phyloP scores from a whole-genome alignment of 129 eudicot genomes.

The Arctium lappa region DNA sequence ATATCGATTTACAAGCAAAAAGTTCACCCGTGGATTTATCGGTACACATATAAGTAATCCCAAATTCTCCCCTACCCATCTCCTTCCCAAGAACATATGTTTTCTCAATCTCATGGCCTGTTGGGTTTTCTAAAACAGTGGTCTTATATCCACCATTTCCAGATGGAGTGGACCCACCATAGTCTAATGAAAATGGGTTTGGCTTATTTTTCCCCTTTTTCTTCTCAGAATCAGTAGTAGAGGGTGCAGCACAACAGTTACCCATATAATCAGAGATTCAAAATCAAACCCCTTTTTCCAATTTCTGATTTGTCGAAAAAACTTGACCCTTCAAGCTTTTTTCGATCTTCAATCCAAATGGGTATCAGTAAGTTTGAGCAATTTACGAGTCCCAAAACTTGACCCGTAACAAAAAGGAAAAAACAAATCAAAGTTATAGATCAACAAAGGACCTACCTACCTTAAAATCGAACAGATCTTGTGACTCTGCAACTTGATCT shows the following conservation, averaged over 20 bases:
- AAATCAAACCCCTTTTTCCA: constrained; percentile 17
- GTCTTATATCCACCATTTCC: constrained; percentile 47
- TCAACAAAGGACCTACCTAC: constrained; percentile 15
- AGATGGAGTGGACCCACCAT: constrained; percentile 31
- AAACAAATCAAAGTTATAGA: constrained; percentile 7
- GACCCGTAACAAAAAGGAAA: not conserved
- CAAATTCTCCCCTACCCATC: constrained; percentile 91
- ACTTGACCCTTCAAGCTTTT: constrained; percentile 2
- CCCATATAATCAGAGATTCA: constrained; percentile 48
- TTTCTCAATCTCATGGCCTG: constrained; percentile 62
- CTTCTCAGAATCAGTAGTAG: constrained; percentile 37
- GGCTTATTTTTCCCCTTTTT: constrained; percentile 56
- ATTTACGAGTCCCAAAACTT: constrained; percentile 16
- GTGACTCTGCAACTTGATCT: constrained; percentile 21
- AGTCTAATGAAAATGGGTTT: constrained; percentile 66
- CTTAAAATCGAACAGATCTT: constrained; percentile 46
- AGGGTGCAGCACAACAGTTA: constrained; percentile 73
- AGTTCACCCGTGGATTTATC: constrained; percentile 57
- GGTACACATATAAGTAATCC: constrained; percentile 83
- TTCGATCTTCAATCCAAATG: constrained; percentile 17
- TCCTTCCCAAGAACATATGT: constrained; percentile 71
- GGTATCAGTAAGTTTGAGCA: constrained; percentile 12
- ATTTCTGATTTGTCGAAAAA: not conserved
- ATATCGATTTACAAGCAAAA: constrained; percentile 82
- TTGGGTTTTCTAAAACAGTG: constrained; percentile 67